These are phyloP conservation scores for Pneumocystis canis DNA, from an alignment of 1,139 yeast species.

Conservation along the genomic window DNA sequence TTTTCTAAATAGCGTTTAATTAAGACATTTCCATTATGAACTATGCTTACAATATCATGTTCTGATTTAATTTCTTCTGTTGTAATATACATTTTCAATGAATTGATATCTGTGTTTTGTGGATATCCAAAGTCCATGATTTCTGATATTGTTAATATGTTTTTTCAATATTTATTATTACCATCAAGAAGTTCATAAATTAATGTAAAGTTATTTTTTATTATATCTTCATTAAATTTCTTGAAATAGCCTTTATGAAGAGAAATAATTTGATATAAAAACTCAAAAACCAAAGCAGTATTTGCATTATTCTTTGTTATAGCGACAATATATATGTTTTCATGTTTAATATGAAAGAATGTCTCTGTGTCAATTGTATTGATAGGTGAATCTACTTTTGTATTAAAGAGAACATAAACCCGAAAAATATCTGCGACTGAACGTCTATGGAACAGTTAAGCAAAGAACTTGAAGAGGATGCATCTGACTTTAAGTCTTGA, in stretches of 20 bases:
- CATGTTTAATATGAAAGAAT: conserved; percentile 61
- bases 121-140: conserved; percentile 74
- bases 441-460: conserved; percentile 4
- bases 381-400: conserved; percentile 60
- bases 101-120: conserved; percentile 45
- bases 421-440: conserved; percentile 80
- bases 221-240: conserved; percentile 31
- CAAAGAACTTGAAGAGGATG: not conserved
- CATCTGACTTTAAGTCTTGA: conserved; percentile 33
- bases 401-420: conserved; percentile 65
- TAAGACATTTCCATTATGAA: not conserved
- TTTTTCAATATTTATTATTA: not conserved
- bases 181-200: conserved; percentile 60
- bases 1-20: conserved; percentile 1
- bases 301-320: conserved; percentile 81
- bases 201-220: conserved; percentile 47
- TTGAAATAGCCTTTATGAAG: conserved; percentile 27
- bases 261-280: conserved; percentile 46
- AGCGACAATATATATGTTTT: conserved; percentile 65
- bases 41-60: conserved; percentile 1
- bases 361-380: conserved; percentile 86
- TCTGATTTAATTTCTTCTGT: conserved; percentile 22
- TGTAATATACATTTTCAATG: conserved; percentile 30
- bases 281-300: conserved; percentile 67
- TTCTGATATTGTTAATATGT: conserved; percentile 26